Conservation (phyloP, 2,329 filamentous ascomycete species). For the Claviceps maximensis region DNA sequence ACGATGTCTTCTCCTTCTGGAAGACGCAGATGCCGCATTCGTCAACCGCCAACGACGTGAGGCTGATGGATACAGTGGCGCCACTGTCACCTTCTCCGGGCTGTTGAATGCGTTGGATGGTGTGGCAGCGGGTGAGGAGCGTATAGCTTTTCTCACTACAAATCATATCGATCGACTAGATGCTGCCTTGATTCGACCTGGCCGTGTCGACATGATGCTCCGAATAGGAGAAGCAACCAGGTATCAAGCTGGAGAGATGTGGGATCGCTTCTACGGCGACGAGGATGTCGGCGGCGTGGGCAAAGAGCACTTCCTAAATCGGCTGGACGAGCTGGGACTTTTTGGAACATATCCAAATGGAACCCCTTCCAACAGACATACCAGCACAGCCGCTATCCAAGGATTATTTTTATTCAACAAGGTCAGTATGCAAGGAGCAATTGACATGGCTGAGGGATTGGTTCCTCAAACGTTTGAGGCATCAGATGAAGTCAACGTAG, state of each 20-base stretch:
- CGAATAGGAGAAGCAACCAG: slow-evolving; percentile 77
- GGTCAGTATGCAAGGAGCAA: slow-evolving; percentile 74
- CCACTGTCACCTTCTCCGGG: slow-evolving; percentile 88
- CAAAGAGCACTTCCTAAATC: slow-evolving; percentile 55
- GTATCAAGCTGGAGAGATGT: slow-evolving; percentile 75
- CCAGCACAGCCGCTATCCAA: slow-evolving; percentile 85
- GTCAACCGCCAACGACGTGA: slow-evolving; percentile 66
- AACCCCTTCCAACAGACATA: slow-evolving; percentile 35
- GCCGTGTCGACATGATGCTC: slow-evolving; percentile 86
- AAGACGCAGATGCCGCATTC: slow-evolving; percentile 88
- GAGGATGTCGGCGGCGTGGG: slow-evolving; percentile 51
- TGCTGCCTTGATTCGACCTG: slow-evolving; percentile 77
- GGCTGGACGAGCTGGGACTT: slow-evolving; percentile 56
- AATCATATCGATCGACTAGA: slow-evolving; percentile 88
- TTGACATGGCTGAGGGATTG: slow-evolving; percentile 60
- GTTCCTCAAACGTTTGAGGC: slow-evolving; percentile 44
- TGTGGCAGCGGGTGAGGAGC: slow-evolving; percentile 86
- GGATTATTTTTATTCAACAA: slow-evolving; percentile 95
- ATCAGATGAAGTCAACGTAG: slow-evolving; percentile 13
- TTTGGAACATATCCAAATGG: slow-evolving; percentile 44
- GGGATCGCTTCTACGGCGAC: slow-evolving; percentile 90
- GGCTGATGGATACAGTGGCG: slow-evolving; percentile 70
- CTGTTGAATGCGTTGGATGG: slow-evolving; percentile 78
- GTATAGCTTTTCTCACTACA: slow-evolving; percentile 86
- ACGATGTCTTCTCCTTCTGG: slow-evolving; percentile 68